Percentiles rank a stretch among this genome's conserved stretches.
Evolutionary conservation across 2,329 filamentous ascomycete genomes (phyloP).

Genomic region (Pseudogymnoascus sp.): DNA sequence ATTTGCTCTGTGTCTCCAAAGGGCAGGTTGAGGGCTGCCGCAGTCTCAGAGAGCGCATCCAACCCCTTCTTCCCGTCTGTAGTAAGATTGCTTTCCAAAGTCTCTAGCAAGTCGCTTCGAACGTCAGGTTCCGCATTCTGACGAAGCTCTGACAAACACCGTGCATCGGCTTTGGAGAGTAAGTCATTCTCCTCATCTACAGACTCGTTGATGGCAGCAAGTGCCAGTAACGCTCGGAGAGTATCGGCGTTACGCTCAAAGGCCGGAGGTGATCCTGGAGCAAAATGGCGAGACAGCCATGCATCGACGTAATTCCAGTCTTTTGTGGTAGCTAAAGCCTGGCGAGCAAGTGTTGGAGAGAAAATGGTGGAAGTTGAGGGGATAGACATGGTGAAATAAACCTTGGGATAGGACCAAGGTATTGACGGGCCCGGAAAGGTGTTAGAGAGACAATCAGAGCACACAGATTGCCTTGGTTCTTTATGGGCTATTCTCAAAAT

Average conservation of each 20-base stretch:
- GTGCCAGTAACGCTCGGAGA: conserved; percentile 62
- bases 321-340: conserved; percentile 72
- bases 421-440: background rate
- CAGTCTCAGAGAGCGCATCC: conserved; percentile 48
- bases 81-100: conserved; percentile 47
- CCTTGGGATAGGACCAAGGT: background rate
- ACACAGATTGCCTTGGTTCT: background rate
- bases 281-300: conserved; percentile 70
- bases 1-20: conserved; percentile 38
- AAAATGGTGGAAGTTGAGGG: conserved; percentile 46
- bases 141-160: conserved; percentile 48
- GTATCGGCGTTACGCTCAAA: conserved; percentile 89
- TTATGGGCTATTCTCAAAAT: background rate
- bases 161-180: conserved; percentile 49
- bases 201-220: conserved; percentile 68
- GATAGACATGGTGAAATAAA: conserved; percentile 8
- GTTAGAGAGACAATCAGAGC: background rate
- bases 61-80: conserved; percentile 48
- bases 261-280: conserved; percentile 51
- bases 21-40: conserved; percentile 36
- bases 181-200: conserved; percentile 63
- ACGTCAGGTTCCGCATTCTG: conserved; percentile 28
- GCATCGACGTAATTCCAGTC: conserved; percentile 84
- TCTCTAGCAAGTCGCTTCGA: conserved; percentile 40
- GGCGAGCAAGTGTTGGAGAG: conserved; percentile 60